Conservation (phyloP, 371 early-diverging fungal species). For the Catenaria anguillulae region DNA sequence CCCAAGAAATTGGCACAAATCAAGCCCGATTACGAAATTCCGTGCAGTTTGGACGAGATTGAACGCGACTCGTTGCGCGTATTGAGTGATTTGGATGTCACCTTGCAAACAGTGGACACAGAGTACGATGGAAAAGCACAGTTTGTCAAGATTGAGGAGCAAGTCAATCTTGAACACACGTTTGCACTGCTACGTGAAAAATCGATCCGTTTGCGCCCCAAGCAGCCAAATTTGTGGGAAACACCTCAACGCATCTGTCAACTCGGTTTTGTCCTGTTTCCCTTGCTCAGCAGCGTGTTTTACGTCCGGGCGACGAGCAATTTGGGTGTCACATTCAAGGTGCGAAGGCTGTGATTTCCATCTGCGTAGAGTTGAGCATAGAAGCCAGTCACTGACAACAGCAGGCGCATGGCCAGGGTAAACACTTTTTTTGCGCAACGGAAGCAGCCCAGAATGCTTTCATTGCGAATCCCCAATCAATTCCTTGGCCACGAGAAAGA, state of each 20-base stretch:
- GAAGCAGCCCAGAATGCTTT: too few species aligned
- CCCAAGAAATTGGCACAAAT: too few species aligned
- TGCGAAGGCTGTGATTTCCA: background rate
- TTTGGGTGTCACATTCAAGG: background rate
- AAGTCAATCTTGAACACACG: background rate
- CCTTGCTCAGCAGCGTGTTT: background rate
- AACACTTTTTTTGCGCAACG: too few species aligned
- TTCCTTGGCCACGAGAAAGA: background rate
- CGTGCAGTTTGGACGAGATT: background rate
- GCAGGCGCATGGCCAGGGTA: too few species aligned
- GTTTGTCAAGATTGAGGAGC: background rate
- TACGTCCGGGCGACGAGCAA: conserved; percentile 3
- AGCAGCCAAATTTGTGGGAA: background rate
- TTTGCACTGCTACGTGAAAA: background rate
- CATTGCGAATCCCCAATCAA: too few species aligned
- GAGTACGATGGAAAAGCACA: background rate
- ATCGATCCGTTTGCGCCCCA: conserved; percentile 3
- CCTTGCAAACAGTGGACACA: too few species aligned
- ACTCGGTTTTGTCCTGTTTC: background rate
- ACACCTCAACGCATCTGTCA: background rate
- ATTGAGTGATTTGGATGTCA: background rate
- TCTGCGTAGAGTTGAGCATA: too few species aligned
- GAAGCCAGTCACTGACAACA: too few species aligned
- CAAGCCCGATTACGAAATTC: too few species aligned
- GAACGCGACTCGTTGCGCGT: background rate